These are phyloP conservation scores for Microdochium paspali DNA, from an alignment of 2,329 filamentous ascomycete genomes.

Conservation along the genomic window DNA sequence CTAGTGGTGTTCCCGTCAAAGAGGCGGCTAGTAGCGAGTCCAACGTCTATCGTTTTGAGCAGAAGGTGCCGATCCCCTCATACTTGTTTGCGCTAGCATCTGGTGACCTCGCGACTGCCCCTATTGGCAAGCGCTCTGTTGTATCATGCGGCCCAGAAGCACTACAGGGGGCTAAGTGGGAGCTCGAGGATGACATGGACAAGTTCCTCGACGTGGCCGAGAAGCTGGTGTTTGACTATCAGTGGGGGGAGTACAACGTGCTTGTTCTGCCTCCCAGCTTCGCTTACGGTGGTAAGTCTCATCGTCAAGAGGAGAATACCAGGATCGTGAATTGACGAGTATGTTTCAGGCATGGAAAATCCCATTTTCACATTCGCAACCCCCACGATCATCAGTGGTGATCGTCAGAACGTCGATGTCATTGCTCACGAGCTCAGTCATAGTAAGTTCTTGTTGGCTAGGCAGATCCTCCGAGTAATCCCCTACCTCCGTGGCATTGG, in stretches of 20 bases:
- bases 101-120: slow-evolving; percentile 76
- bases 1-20: slow-evolving; percentile 63
- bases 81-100: slow-evolving; percentile 91
- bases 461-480: too few relatives aligned
- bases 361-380: slow-evolving; percentile 93
- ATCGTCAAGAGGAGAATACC: not conserved
- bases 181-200: slow-evolving; percentile 84
- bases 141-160: slow-evolving; percentile 87
- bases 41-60: slow-evolving; percentile 73
- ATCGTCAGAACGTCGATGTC: slow-evolving; percentile 86
- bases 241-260: slow-evolving; percentile 93
- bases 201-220: slow-evolving; percentile 85
- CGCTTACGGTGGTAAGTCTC: slow-evolving; percentile 63
- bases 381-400: slow-evolving; percentile 85
- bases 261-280: slow-evolving; percentile 84
- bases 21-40: slow-evolving; percentile 35
- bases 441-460: not conserved
- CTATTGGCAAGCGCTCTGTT: slow-evolving; percentile 74
- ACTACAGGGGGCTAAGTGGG: slow-evolving; percentile 75
- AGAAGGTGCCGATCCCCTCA: slow-evolving; percentile 84
- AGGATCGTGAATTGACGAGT: slow-evolving; percentile 3
- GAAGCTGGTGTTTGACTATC: slow-evolving; percentile 73
- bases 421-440: slow-evolving; percentile 69
- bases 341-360: slow-evolving; percentile 67
- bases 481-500: too few relatives aligned